phyloP scores from a whole-genome alignment of 2,329 filamentous ascomycete species.

The Botrytis deweyae region DNA sequence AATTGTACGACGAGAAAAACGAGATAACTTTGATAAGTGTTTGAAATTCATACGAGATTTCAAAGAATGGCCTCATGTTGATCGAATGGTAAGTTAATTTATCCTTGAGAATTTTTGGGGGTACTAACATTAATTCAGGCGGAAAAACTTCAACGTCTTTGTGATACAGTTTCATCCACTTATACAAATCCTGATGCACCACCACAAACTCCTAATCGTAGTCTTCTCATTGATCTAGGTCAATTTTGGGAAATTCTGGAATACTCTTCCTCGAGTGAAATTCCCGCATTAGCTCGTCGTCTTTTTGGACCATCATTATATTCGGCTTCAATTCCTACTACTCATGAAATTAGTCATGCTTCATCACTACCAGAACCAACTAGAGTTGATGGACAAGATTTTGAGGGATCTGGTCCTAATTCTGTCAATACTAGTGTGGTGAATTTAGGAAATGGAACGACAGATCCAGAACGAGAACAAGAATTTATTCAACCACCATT shows the following conservation, averaged over 20 bases:
- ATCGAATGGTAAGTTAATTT: slow-evolving; percentile 41
- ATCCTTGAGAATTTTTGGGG: background rate
- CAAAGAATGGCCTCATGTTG: slow-evolving; percentile 48
- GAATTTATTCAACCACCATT: slow-evolving; percentile 20
- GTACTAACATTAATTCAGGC: slow-evolving; percentile 38
- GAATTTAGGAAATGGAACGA: background rate
- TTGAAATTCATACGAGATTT: slow-evolving; percentile 45
- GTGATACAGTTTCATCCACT: slow-evolving; percentile 46
- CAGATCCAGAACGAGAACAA: slow-evolving; percentile 25
- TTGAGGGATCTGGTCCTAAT: slow-evolving; percentile 27
- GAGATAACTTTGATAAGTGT: slow-evolving; percentile 47
- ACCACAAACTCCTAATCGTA: slow-evolving; percentile 37
- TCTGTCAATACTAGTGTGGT: slow-evolving; percentile 31
- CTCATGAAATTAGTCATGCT: slow-evolving; percentile 45
- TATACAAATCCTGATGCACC: slow-evolving; percentile 40
- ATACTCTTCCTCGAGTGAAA: slow-evolving; percentile 45
- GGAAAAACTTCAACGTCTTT: slow-evolving; percentile 44
- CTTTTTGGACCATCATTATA: slow-evolving; percentile 46
- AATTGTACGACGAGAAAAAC: slow-evolving; percentile 44
- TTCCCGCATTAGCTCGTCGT: slow-evolving; percentile 38
- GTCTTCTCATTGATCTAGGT: slow-evolving; percentile 47
- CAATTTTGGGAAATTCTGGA: slow-evolving; percentile 51
- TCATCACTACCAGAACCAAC: slow-evolving; percentile 46
- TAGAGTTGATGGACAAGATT: slow-evolving; percentile 38
- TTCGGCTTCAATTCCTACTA: slow-evolving; percentile 32